A percentile compares a stretch with the other conserved stretches of the same genome.
phyloP scores from a whole-genome alignment of 768 basidiomycete species.

The Gymnopilus junonius region DNA sequence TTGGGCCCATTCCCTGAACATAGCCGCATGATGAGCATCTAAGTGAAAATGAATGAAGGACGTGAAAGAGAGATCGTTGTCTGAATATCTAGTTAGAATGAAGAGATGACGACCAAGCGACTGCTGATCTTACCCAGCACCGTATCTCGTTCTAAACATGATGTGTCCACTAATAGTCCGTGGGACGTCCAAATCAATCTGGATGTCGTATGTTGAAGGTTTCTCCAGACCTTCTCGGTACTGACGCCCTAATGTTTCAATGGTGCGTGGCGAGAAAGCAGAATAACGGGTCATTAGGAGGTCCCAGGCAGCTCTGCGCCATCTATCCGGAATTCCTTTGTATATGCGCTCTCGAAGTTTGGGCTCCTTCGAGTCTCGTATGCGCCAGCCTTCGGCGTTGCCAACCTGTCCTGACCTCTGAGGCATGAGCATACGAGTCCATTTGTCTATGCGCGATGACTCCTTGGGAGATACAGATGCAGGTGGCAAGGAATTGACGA shows the following conservation, averaged over 20 bases:
- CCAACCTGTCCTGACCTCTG: slow-evolving; percentile 72
- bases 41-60: slow-evolving; percentile 90
- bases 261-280: slow-evolving; percentile 46
- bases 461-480: slow-evolving; percentile 64
- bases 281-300: slow-evolving; percentile 67
- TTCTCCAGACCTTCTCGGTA: slow-evolving; percentile 73
- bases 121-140: slow-evolving; percentile 75
- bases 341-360: slow-evolving; percentile 81
- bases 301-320: slow-evolving; percentile 94
- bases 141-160: slow-evolving; percentile 94
- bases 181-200: slow-evolving; percentile 98
- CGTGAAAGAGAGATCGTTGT: slow-evolving; percentile 94
- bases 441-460: slow-evolving; percentile 79
- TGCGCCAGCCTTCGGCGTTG: slow-evolving; percentile 74
- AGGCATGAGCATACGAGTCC: slow-evolving; percentile 89
- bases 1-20: slow-evolving; percentile 98
- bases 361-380: slow-evolving; percentile 64
- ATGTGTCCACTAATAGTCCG: slow-evolving; percentile 95
- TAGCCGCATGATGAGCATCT: slow-evolving; percentile 89
- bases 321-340: slow-evolving; percentile 97
- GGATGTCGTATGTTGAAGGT: slow-evolving; percentile 90
- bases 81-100: slow-evolving; percentile 40
- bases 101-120: not conserved
- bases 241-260: slow-evolving; percentile 46
- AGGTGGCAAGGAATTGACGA: slow-evolving; percentile 47